Evolutionary conservation across 805 yeast genomes (phyloP), one percentile per base, ranked within the genome.

Genomic region (Saturnispora kantuleensis): DNA sequence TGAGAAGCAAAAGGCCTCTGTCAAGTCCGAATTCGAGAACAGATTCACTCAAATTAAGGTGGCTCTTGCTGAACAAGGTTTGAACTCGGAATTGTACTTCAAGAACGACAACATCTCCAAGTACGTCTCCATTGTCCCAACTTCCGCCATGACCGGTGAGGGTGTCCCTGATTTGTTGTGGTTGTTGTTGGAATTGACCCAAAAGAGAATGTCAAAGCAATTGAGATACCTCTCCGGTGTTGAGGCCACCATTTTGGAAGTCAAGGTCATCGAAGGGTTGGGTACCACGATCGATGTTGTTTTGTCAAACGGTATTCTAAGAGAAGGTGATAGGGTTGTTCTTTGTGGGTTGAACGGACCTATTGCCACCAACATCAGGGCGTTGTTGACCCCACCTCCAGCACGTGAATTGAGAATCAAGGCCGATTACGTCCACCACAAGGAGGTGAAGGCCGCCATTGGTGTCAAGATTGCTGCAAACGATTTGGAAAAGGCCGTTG

Each of bases 121-220:
- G 64, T 87, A 81, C 59, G 98, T 93, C 45, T 88, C 97, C 32
- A 84, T 93, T 57, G 96, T 93, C 38, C 98, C 99, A 56, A 93
- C 99, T 15, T 90, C 97, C 50, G 99, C 99, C 45, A 94, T 89
- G 38, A 89, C 97, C 11, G 99, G 99, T 65, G 99, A 93, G 70
- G 99, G 99, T 84, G 94, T 93, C 56, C 98, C 99, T 41, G 99
- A 93, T 78, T 75, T 93, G 70, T 77, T 93, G 60, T 88, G 96
- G 90, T 76, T 93, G 65, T 72, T 93, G 60, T 75, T 93, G 57
- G 97, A 93, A 67, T 77, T 93, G 58, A 93, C 98, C 12, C 97
- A 93, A 70, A 84, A 86, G 80, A 84, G 98, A 72, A 93, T 93
- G 99, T 85, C 96, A 52, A 89, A 89, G 66, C 97, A 90, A 73